These are phyloP conservation scores for Diversispora eburnea DNA, from an alignment of 192 early-diverging fungal genomes.

Conservation along the genomic window DNA sequence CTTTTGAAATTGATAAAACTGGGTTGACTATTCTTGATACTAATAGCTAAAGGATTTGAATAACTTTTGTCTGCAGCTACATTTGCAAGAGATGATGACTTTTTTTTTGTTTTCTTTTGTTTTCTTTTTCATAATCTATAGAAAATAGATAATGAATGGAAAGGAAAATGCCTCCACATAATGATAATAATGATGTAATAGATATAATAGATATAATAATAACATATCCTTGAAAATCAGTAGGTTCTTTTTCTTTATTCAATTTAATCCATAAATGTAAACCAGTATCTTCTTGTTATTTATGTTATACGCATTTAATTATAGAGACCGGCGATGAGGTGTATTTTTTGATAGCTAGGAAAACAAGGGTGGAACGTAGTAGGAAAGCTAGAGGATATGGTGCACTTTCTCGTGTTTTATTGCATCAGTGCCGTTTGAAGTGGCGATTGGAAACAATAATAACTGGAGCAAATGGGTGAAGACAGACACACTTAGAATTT, in stretches of 20 bases:
- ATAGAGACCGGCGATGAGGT: too few species aligned
- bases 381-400: too few species aligned
- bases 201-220: too few species aligned
- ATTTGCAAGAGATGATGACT: not conserved
- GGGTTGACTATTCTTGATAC: not conserved
- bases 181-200: too few species aligned
- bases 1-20: not conserved
- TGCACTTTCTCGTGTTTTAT: not conserved
- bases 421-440: not conserved
- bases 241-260: conserved; percentile 9
- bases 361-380: too few species aligned
- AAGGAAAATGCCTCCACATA: not conserved
- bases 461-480: not conserved
- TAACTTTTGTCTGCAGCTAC: conserved; percentile 1
- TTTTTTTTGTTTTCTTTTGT: too few species aligned
- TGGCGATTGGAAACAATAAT: conserved; percentile 11
- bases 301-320: too few species aligned
- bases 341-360: too few species aligned
- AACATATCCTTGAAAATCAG: not conserved
- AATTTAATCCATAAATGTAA: conserved; percentile 9
- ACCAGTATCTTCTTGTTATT: conserved; percentile 26
- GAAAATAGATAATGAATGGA: not conserved
- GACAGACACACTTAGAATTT: conserved; percentile 1
- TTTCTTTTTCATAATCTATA: not conserved
- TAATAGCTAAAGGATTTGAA: not conserved